A percentile compares a stretch with the other conserved stretches of the same genome.
Conservation (phyloP, 2,329 filamentous ascomycete genomes). For the Hypomyces rosellus region DNA sequence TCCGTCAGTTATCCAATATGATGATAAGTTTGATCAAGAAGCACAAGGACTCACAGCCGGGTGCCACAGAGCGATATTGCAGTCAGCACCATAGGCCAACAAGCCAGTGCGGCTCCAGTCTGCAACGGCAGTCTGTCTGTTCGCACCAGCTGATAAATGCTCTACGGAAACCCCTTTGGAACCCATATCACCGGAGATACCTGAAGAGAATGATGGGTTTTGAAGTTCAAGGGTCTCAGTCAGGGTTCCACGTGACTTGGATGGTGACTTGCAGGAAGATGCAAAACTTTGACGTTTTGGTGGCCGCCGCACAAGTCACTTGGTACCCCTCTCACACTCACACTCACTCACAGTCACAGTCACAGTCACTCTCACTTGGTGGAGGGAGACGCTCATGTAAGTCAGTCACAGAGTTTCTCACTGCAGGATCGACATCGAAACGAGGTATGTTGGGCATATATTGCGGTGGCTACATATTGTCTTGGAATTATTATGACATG, state of each 20-base stretch:
- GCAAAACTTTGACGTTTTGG: constrained; percentile 6
- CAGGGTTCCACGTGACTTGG: constrained; percentile 9
- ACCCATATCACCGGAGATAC: constrained; percentile 21
- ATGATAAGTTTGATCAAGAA: constrained; percentile 7
- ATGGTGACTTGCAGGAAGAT: constrained; percentile 4
- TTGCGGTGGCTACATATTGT: too few species aligned
- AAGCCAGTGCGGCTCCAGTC: constrained; percentile 75
- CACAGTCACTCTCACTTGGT: too few species aligned
- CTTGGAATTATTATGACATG: too few species aligned
- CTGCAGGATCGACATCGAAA: too few species aligned
- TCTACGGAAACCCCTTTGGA: constrained; percentile 31
- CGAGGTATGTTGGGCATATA: too few species aligned
- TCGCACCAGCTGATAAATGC: constrained; percentile 74
- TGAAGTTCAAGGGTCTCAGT: constrained; percentile 2
- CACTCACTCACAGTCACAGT: too few species aligned
- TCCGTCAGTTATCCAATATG: background rate
- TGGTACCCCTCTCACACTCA: too few species aligned
- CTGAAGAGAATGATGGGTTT: constrained; percentile 3
- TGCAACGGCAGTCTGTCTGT: constrained; percentile 80
- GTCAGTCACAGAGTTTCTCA: too few species aligned
- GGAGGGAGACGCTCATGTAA: too few species aligned
- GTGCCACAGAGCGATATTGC: constrained; percentile 83
- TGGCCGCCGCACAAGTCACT: background rate
- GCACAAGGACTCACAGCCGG: constrained; percentile 54
- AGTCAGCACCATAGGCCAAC: constrained; percentile 83